phyloP scores from a whole-genome alignment of 345 rosid genomes.

The Citrus medica region DNA sequence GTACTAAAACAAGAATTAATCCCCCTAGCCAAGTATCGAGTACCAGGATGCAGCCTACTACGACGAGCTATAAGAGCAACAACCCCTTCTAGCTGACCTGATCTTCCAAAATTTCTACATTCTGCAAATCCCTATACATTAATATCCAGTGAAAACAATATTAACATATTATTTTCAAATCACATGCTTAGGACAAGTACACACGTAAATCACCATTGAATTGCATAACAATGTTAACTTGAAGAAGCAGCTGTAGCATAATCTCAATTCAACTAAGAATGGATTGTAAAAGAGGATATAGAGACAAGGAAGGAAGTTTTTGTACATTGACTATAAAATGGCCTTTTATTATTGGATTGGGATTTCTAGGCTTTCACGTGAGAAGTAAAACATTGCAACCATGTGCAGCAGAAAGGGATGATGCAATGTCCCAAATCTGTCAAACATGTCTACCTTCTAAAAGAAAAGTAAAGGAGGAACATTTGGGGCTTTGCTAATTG shows the following conservation, averaged over 20 bases:
- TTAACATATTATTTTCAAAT: constrained; percentile 26
- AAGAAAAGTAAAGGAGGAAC: not conserved
- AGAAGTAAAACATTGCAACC: not conserved
- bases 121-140: constrained; percentile 98
- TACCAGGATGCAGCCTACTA: constrained; percentile 96
- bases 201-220: constrained; percentile 1
- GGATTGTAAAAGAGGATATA: not conserved
- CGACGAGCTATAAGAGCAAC: constrained; percentile 95
- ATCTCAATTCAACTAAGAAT: not conserved
- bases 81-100: constrained; percentile 87
- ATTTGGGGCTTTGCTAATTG: not conserved
- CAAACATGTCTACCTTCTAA: not conserved
- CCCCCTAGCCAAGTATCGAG: constrained; percentile 99
- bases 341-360: not conserved
- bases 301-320: not conserved
- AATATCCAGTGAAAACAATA: constrained; percentile 53
- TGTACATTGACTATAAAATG: not conserved
- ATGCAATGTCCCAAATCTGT: not conserved
- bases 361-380: not conserved
- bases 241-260: not conserved
- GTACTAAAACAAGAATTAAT: constrained; percentile 95
- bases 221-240: not conserved
- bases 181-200: not conserved
- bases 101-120: constrained; percentile 83
- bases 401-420: not conserved